Base-by-base conservation (phyloP, 2,329 filamentous ascomycete species). In the Drechslerella coelobrocha region DNA sequence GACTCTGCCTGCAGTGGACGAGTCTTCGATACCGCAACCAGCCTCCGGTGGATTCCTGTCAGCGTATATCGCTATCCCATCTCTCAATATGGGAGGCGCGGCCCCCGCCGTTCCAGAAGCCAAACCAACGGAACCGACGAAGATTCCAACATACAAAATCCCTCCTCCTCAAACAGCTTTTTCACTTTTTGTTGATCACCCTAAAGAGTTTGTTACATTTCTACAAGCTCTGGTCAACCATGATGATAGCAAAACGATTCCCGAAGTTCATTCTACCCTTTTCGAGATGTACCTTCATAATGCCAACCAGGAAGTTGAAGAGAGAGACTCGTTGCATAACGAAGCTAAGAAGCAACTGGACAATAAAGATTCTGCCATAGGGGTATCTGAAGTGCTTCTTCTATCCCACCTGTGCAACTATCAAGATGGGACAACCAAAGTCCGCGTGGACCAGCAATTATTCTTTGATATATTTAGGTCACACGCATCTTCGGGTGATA, bases 211-310 rank as follows among this genome's bases (percentile, higher is more conserved):
- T 75, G 93, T 97, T 72, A 82, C 87, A 14, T 99, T 99, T 77
- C 83, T 99, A 0, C 93, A 99, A 79, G 91, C 92, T 3, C 92
- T 93, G 71, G 84, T 96, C 3, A 82, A 87, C 53, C 88, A 92
- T 65, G 4, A 82, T 87, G 19, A 84, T 72, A 12, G 10, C 17
- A 50, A n/a, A 59, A 34, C 47, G 47, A 41, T 69, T 23, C 17
- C 88, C 1, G 95, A 99, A 78, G 83, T 99, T 14, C 94, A 94
- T 77, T 97, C 93, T 0, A 97, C 95, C 0, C 79, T 99, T 12
- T 97, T 99, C 77, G 95, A 99, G 79, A 97, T 99, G 89, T 99
- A 97, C 77, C 82, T 99, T 7, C 90, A 96, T 78, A 94, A 92
- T 75, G 90, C 93, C 21, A 89, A 87, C 68, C 86, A 88, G 65